A percentile compares a stretch with the other conserved stretches of the same genome.
These are phyloP conservation scores for Firmiana major DNA, from an alignment of 345 rosid genomes.

Conservation along the genomic window DNA sequence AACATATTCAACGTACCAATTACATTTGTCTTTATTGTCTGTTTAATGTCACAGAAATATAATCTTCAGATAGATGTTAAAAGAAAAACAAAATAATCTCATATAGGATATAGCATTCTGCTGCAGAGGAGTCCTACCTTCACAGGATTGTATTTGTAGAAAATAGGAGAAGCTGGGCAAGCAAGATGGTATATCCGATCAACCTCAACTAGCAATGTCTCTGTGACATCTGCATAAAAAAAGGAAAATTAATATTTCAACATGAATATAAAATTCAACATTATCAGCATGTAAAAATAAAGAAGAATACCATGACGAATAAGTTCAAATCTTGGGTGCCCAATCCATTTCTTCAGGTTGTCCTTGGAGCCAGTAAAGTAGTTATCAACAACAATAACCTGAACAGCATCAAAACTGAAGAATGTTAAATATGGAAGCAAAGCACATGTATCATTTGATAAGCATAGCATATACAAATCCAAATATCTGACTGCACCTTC, in stretches of 20 bases:
- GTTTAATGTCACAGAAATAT: conserved; percentile 9
- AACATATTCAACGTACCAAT: conserved; percentile 94
- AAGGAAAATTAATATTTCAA: background rate
- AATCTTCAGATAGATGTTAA: background rate
- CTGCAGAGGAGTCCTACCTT: conserved; percentile 49
- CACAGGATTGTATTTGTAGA: conserved; percentile 95
- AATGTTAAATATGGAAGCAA: background rate
- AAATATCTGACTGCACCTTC: background rate
- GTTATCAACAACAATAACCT: conserved; percentile 89
- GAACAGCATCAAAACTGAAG: background rate
- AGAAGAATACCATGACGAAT: conserved; percentile 74
- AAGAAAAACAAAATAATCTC: background rate
- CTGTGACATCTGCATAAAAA: conserved; percentile 68
- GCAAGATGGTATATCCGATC: conserved; percentile 95
- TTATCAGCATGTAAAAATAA: conserved; percentile 6
- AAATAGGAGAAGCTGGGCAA: conserved; percentile 96
- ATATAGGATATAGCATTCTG: background rate
- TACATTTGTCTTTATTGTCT: conserved; percentile 97
- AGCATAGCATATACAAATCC: background rate
- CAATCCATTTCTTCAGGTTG: conserved; percentile 89
- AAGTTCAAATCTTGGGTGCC: conserved; percentile 96
- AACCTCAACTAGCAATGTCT: conserved; percentile 81
- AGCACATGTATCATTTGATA: background rate
- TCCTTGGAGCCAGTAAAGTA: conserved; percentile 92
- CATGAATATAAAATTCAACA: background rate